Evolutionary conservation across 352 stramenopile species (phyloP).

Genomic region (Halophytophthora batemanensis): DNA sequence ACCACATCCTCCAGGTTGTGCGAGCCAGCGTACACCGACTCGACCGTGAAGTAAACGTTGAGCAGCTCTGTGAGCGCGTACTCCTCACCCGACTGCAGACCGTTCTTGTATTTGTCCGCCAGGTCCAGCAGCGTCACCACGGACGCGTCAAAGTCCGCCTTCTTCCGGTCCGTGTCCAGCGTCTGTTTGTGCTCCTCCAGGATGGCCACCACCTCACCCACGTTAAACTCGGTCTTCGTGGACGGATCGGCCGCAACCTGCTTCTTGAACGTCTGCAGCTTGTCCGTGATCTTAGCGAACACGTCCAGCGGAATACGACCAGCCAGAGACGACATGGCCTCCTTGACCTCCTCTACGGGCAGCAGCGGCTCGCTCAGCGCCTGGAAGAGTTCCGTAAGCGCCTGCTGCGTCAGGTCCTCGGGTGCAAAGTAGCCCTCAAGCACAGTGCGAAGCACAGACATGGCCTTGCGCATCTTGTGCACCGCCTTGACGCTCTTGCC

Average conservation of each 20-base stretch:
- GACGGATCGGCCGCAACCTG: conserved; percentile 28
- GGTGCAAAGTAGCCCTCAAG: conserved; percentile 93
- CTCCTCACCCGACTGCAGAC: conserved; percentile 66
- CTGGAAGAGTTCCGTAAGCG: conserved; percentile 86
- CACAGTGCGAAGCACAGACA: conserved; percentile 89
- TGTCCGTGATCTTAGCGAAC: conserved; percentile 87
- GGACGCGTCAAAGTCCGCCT: conserved; percentile 65
- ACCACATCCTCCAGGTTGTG: conserved; percentile 85
- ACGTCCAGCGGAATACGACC: conserved; percentile 94
- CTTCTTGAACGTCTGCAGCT: conserved; percentile 72
- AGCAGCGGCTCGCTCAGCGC: conserved; percentile 69
- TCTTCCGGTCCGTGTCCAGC: conserved; percentile 48
- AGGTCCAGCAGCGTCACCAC: conserved; percentile 76
- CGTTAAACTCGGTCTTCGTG: conserved; percentile 44
- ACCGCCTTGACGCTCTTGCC: conserved; percentile 48
- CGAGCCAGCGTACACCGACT: conserved; percentile 69
- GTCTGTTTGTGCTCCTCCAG: conserved; percentile 66
- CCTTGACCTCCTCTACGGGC: conserved; percentile 94
- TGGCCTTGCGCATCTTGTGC: conserved; percentile 69
- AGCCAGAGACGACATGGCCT: conserved; percentile 95
- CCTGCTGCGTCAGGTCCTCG: conserved; percentile 78
- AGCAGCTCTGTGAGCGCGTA: conserved; percentile 68
- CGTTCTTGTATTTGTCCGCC: conserved; percentile 70
- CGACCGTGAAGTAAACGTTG: conserved; percentile 77
- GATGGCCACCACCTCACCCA: conserved; percentile 47